A percentile compares a stretch with the other conserved stretches of the same genome.
These are phyloP conservation scores for Fusarium ambrosium DNA, from an alignment of 2,329 filamentous ascomycete species.

Conservation along the genomic window DNA sequence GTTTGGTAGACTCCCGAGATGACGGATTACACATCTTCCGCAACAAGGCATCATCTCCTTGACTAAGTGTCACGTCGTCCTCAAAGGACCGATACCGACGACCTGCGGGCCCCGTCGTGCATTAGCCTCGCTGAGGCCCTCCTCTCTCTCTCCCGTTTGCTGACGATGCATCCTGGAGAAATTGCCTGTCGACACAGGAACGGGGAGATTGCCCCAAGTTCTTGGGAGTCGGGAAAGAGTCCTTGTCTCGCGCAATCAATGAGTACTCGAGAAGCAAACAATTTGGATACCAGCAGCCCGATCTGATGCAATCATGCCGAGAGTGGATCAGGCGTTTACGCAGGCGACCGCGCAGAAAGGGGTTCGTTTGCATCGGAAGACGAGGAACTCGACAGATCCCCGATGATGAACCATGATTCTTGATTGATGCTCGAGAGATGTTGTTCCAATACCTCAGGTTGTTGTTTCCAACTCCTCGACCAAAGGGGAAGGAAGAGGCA, in stretches of 20 bases:
- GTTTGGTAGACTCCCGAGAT: constrained; percentile 20
- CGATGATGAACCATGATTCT: neutral
- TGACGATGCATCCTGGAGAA: neutral
- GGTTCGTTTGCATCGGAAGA: neutral
- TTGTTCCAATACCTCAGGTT: neutral
- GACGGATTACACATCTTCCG: constrained; percentile 34
- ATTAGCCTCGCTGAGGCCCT: constrained; percentile 1
- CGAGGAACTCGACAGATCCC: neutral
- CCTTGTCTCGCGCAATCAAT: constrained; percentile 16
- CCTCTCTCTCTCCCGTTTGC: neutral
- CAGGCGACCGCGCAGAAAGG: neutral
- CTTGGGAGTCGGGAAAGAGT: neutral
- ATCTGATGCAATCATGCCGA: constrained; percentile 10
- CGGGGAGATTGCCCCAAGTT: neutral
- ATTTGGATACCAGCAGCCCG: neutral
- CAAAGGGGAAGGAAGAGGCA: neutral
- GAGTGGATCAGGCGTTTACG: neutral
- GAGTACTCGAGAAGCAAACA: constrained; percentile 13
- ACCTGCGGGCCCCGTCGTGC: constrained; percentile 11
- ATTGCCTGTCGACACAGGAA: neutral
- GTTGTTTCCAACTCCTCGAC: neutral
- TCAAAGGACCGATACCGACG: constrained; percentile 37
- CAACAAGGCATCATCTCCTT: constrained; percentile 36
- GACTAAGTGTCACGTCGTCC: constrained; percentile 24
- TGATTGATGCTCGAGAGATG: neutral